Evolutionary conservation across 768 basidiomycete genomes (phyloP), one percentile per base, ranked within the genome.

Genomic region (Kwoniella heveanensis): DNA sequence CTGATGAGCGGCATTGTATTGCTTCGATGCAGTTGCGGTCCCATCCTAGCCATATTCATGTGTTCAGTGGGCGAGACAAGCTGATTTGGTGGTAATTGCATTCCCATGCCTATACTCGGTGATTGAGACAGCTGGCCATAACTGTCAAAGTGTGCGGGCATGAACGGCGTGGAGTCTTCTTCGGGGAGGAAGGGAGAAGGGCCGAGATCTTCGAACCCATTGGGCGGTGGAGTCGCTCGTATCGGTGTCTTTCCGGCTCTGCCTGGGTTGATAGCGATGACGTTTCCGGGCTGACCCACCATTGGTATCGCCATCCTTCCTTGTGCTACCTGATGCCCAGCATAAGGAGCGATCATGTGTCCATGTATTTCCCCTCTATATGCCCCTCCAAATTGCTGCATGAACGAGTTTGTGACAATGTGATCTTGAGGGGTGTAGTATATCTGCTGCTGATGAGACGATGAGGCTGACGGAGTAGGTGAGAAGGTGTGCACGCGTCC

Each of bases 271-370:
- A 69, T 54, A 19, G 59, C 32, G 32, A 70, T 50, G 29, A 64
- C 63, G 25, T 57, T 65, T 10, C 55, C 60, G 7, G 55, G 60
- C 30, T 62, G 55, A 47, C 66, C 69, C 22, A 55, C 56, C 54
- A 70, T 60, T 10, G 70, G 66, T 2, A 68, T 25, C 10, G 64
- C 67, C 58, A 68, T 65, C 24, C 70, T 51, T 37, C 67, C 70
- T 46, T 66, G 60, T 7, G 67, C 60, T 24, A 60, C 56, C 46
- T 69, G 56, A 61, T 69, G 67, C 22, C 63, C 63, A 25, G 63
- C 56, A 54, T 58, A 64, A 9, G 56, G 52, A 27, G 57, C 36
- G 17, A 64, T 59, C 57, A 64, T 58, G 26, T 64, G 62, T 17
- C 63, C 63, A 30, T 57, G 44, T n/a, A 64, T 54, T 3, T 58